Percentiles rank a stretch among this genome's conserved stretches.
Conservation (phyloP, 2,329 filamentous ascomycete genomes). For the Immersiporthe knoxdaviesiana region DNA sequence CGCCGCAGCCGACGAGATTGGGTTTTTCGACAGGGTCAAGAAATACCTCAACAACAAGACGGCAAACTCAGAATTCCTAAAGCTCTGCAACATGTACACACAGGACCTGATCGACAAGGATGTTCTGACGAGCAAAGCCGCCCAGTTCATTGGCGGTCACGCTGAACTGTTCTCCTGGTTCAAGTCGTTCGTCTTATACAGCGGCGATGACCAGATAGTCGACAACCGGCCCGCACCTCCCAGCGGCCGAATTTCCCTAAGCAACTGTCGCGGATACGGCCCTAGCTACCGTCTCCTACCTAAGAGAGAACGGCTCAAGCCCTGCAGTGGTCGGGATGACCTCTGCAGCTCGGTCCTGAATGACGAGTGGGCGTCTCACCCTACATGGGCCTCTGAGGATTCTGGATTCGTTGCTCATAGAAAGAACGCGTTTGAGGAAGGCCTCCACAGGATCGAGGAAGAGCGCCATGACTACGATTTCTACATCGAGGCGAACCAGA, state of each 20-base stretch:
- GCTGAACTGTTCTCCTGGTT: slow-evolving; percentile 88
- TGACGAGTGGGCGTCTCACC: slow-evolving; percentile 97
- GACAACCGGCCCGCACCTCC: slow-evolving; percentile 78
- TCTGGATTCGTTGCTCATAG: slow-evolving; percentile 96
- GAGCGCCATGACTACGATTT: slow-evolving; percentile 98
- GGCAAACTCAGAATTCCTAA: slow-evolving; percentile 92
- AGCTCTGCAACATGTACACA: slow-evolving; percentile 93
- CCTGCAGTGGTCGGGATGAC: slow-evolving; percentile 92
- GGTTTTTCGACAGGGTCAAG: slow-evolving; percentile 95
- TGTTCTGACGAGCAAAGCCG: slow-evolving; percentile 79
- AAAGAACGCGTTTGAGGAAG: slow-evolving; percentile 95
- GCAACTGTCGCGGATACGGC: slow-evolving; percentile 92
- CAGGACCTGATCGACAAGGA: slow-evolving; percentile 89
- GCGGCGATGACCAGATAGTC: slow-evolving; percentile 75
- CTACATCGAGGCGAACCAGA: slow-evolving; percentile 92
- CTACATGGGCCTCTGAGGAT: slow-evolving; percentile 98
- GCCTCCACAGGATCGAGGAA: slow-evolving; percentile 93
- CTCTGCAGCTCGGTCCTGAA: slow-evolving; percentile 93
- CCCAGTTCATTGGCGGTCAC: slow-evolving; percentile 84
- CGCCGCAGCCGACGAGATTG: slow-evolving; percentile 83
- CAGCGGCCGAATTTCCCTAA: slow-evolving; percentile 82
- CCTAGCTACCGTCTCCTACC: slow-evolving; percentile 94
- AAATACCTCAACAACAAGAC: slow-evolving; percentile 94
- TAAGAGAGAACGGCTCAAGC: slow-evolving; percentile 85
- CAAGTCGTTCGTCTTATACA: slow-evolving; percentile 79